Percentiles rank a stretch among this genome's conserved stretches.
phyloP scores from a whole-genome alignment of 2,329 filamentous ascomycete species.

The Colletotrichum liaoningense region DNA sequence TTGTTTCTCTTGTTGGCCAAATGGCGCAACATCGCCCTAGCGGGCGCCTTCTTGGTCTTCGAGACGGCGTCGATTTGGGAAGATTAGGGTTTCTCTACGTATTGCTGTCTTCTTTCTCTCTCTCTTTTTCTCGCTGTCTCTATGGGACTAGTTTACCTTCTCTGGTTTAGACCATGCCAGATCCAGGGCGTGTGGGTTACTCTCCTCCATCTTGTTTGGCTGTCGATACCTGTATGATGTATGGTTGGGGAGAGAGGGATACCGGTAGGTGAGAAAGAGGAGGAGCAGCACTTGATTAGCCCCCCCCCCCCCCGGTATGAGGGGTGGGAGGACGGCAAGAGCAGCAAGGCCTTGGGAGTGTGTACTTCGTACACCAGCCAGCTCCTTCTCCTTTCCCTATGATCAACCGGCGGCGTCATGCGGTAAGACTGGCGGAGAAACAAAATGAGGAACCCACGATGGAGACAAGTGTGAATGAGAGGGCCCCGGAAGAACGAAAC shows the following conservation, averaged over 20 bases:
- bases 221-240: background rate
- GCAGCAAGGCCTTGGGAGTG: background rate
- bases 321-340: background rate
- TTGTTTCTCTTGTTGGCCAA: background rate
- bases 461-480: background rate
- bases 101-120: background rate
- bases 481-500: background rate
- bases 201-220: background rate
- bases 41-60: background rate
- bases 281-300: background rate
- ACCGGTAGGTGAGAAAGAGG: background rate
- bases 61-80: constrained; percentile 14
- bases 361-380: background rate
- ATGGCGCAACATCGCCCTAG: constrained; percentile 14
- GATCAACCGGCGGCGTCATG: constrained; percentile 28
- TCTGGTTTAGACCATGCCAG: background rate
- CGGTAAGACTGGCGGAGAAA: constrained; percentile 26
- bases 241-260: background rate
- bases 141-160: background rate
- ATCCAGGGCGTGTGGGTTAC: background rate
- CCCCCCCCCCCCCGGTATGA: background rate
- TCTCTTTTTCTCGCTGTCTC: background rate
- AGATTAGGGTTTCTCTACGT: background rate
- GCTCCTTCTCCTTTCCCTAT: background rate
- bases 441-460: background rate